Percentiles rank a stretch among this genome's conserved stretches.
These are phyloP conservation scores for Pinguiococcus pyrenoidosus DNA, from an alignment of 108 stramenopile genomes.

Conservation along the genomic window DNA sequence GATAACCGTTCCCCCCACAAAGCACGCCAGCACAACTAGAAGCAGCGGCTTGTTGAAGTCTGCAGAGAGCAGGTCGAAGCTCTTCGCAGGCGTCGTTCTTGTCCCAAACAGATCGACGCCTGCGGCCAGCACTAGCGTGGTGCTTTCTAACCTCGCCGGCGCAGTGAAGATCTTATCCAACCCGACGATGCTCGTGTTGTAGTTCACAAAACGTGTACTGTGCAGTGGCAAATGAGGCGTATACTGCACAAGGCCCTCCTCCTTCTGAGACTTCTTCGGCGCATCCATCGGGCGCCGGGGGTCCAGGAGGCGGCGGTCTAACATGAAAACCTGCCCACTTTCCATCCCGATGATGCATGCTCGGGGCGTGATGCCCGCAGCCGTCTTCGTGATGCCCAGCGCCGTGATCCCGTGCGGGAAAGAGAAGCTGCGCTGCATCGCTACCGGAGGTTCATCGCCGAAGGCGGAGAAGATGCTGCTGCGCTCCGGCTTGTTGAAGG, in stretches of 20 bases:
- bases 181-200: slow-evolving; percentile 9
- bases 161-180: slow-evolving; percentile 10
- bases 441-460: slow-evolving; percentile 45
- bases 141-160: slow-evolving; percentile 29
- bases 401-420: slow-evolving; percentile 60
- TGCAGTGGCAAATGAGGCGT: slow-evolving; percentile 22
- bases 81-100: slow-evolving; percentile 27
- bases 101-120: slow-evolving; percentile 29
- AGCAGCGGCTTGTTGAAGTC: slow-evolving; percentile 37
- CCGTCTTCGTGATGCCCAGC: slow-evolving; percentile 68
- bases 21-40: slow-evolving; percentile 10
- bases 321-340: slow-evolving; percentile 47
- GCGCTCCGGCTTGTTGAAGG: slow-evolving; percentile 41
- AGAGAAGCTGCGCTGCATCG: slow-evolving; percentile 64
- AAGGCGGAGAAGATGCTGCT: background rate
- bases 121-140: slow-evolving; percentile 23
- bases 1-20: background rate
- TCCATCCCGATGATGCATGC: slow-evolving; percentile 60
- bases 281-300: slow-evolving; percentile 74
- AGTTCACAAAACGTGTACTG: slow-evolving; percentile 14
- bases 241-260: slow-evolving; percentile 38
- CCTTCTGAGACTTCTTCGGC: slow-evolving; percentile 27
- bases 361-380: slow-evolving; percentile 70
- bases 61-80: slow-evolving; percentile 33
- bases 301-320: slow-evolving; percentile 59